phyloP scores from a whole-genome alignment of 2,329 filamentous ascomycete species.

The Pseudogymnoascus sp. region DNA sequence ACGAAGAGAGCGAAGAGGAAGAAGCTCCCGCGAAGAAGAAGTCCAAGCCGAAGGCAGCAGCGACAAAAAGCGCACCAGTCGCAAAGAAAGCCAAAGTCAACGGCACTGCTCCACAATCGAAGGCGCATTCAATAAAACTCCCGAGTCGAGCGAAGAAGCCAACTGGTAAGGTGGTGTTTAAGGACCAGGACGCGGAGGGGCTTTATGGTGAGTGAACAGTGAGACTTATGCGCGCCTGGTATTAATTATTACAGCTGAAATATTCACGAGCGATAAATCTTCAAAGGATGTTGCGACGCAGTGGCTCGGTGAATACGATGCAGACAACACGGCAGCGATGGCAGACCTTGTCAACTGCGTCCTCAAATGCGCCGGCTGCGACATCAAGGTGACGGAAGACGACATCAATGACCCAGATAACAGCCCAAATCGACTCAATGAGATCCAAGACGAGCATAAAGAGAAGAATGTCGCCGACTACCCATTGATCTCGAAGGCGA shows the following conservation, averaged over 20 bases:
- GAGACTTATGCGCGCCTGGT: constrained; percentile 11
- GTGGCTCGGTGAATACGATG: constrained; percentile 52
- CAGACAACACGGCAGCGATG: constrained; percentile 46
- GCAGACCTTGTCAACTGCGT: constrained; percentile 61
- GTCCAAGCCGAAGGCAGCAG: constrained; percentile 28
- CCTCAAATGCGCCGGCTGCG: constrained; percentile 68
- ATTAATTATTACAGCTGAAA: constrained; percentile 43
- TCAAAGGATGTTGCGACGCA: constrained; percentile 50
- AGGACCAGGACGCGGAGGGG: constrained; percentile 24
- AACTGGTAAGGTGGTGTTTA: constrained; percentile 39
- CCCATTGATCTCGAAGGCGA: constrained; percentile 76
- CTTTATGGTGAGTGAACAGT: constrained; percentile 24
- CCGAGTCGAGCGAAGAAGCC: constrained; percentile 27
- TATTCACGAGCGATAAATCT: constrained; percentile 53
- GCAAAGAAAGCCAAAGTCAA: constrained; percentile 59
- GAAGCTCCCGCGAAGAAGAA: constrained; percentile 34
- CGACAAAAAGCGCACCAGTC: constrained; percentile 45
- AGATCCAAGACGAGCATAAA: constrained; percentile 84
- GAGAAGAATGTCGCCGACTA: constrained; percentile 82
- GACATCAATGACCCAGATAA: constrained; percentile 89
- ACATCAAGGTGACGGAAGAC: constrained; percentile 67
- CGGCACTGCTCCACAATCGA: constrained; percentile 46
- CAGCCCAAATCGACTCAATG: constrained; percentile 65
- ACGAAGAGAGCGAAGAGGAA: constrained; percentile 39
- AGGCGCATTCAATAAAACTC: constrained; percentile 42